Conservation (phyloP, 805 yeast genomes). For the Myxozyma mucilagina region DNA sequence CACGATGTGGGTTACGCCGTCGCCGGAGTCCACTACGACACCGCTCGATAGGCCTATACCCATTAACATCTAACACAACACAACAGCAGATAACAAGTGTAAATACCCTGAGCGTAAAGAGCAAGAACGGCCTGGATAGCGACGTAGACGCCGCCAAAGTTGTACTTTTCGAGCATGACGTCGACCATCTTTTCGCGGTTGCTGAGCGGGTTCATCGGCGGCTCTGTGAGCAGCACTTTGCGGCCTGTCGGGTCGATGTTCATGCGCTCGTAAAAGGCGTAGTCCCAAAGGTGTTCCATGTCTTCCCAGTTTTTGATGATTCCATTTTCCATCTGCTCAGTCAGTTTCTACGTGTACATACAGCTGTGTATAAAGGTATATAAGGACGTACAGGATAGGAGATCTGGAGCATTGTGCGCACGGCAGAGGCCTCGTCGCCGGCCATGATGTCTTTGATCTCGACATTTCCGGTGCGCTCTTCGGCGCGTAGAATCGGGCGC, state of each 20-base stretch:
- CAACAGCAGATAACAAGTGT: not conserved
- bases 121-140: slow-evolving; percentile 99
- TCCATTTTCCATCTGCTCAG: slow-evolving; percentile 82
- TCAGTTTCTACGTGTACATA: not conserved
- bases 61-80: not conserved
- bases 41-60: slow-evolving; percentile 68
- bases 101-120: slow-evolving; percentile 84
- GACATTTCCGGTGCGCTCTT: slow-evolving; percentile 74
- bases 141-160: slow-evolving; percentile 89
- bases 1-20: slow-evolving; percentile 97
- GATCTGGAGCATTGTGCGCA: slow-evolving; percentile 83
- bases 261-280: slow-evolving; percentile 91
- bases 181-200: slow-evolving; percentile 91
- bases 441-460: slow-evolving; percentile 96
- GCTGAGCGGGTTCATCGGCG: slow-evolving; percentile 94
- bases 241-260: slow-evolving; percentile 69
- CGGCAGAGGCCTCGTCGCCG: slow-evolving; percentile 91
- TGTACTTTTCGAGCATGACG: slow-evolving; percentile 87
- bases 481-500: slow-evolving; percentile 94
- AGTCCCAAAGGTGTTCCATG: slow-evolving; percentile 98
- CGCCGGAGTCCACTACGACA: slow-evolving; percentile 98
- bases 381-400: slow-evolving; percentile 64
- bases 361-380: too few relatives aligned
- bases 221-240: slow-evolving; percentile 89
- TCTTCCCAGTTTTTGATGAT: slow-evolving; percentile 97